Evolutionary conservation across 1,139 yeast species (phyloP).

Genomic region (Meyerozyma carpophila): DNA sequence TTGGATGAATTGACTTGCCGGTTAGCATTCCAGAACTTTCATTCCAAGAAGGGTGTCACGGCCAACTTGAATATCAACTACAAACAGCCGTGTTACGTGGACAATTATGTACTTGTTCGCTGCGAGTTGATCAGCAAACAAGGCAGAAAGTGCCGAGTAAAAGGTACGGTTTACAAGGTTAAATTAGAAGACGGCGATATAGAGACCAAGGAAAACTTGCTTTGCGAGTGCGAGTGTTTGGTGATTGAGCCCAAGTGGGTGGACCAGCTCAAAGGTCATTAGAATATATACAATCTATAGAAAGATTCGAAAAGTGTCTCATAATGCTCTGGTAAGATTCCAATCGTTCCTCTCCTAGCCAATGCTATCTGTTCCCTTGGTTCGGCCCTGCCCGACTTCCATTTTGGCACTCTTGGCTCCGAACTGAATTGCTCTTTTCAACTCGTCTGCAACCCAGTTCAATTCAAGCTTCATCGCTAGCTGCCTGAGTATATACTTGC

Average conservation of each 20-base stretch:
- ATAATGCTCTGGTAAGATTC: no score
- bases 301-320: neutral
- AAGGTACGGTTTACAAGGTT: slow-evolving; percentile 30
- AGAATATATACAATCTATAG: slow-evolving; percentile 1
- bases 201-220: slow-evolving; percentile 20
- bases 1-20: slow-evolving; percentile 52
- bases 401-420: slow-evolving; percentile 95
- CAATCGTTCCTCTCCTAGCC: no score
- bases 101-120: slow-evolving; percentile 29
- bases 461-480: slow-evolving; percentile 54
- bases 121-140: slow-evolving; percentile 27
- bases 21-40: slow-evolving; percentile 44
- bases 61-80: slow-evolving; percentile 42
- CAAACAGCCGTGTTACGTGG: slow-evolving; percentile 31
- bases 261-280: slow-evolving; percentile 20
- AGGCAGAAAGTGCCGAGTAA: slow-evolving; percentile 42
- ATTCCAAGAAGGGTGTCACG: slow-evolving; percentile 39
- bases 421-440: slow-evolving; percentile 94
- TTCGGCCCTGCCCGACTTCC: slow-evolving; percentile 65
- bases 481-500: slow-evolving; percentile 62
- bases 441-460: slow-evolving; percentile 58
- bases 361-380: slow-evolving; percentile 53
- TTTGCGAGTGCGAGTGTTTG: slow-evolving; percentile 38
- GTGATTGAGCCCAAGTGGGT: slow-evolving; percentile 48
- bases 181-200: slow-evolving; percentile 11